Evolutionary conservation across 2,329 filamentous ascomycete species (phyloP).

Genomic region (Colletotrichum sp.): DNA sequence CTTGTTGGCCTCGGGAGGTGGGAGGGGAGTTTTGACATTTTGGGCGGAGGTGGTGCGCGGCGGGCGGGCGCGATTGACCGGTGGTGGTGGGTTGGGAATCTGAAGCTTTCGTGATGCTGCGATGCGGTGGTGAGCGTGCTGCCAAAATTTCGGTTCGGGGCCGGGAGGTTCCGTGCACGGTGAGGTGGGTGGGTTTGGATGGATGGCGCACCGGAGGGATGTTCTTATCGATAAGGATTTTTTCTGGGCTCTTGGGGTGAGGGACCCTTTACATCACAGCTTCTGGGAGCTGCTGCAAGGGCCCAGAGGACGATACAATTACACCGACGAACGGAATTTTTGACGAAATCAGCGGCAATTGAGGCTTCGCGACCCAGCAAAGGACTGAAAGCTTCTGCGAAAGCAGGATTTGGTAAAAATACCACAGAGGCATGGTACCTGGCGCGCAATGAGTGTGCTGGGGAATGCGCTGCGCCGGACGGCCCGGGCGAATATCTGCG

Average conservation of each 20-base stretch:
- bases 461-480: constrained; percentile 5
- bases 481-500: background rate
- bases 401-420: background rate
- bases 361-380: background rate
- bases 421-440: background rate
- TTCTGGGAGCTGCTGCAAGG: background rate
- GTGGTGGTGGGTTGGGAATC: no score
- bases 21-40: constrained; percentile 18
- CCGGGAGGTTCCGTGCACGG: constrained; percentile 16
- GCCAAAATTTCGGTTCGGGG: constrained; percentile 18
- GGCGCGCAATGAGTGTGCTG: constrained; percentile 34
- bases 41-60: background rate
- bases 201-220: background rate
- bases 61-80: background rate
- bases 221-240: constrained; percentile 20
- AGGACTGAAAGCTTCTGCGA: background rate
- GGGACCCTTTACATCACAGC: constrained; percentile 16
- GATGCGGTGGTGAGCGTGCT: background rate
- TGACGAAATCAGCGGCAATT: background rate
- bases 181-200: background rate
- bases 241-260: background rate
- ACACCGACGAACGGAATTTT: background rate
- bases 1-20: constrained; percentile 13
- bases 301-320: background rate
- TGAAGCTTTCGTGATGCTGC: background rate